A percentile compares a stretch with the other conserved stretches of the same genome.
Conservation (phyloP, 176 grass and related monocot genomes). For the Oryza officinalis region DNA sequence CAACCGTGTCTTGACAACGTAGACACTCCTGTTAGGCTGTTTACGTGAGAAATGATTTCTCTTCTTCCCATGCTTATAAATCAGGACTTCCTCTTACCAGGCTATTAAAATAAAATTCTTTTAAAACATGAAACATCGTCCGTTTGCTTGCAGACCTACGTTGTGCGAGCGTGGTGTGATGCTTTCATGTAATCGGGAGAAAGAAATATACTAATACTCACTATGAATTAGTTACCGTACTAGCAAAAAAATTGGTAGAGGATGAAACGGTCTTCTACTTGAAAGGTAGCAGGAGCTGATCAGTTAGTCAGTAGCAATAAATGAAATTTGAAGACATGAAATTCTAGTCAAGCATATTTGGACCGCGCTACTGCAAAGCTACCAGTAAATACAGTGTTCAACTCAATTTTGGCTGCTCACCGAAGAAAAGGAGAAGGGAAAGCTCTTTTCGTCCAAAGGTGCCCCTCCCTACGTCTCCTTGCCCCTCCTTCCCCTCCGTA, state of each 20-base stretch:
- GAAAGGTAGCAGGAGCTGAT: not conserved
- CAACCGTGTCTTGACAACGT: not conserved
- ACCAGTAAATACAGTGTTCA: too few relatives aligned
- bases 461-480: not conserved
- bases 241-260: not conserved
- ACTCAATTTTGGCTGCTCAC: not conserved
- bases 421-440: not conserved
- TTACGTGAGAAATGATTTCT: not conserved
- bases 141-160: not conserved
- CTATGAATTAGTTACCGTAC: too few relatives aligned
- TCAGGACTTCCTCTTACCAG: not conserved
- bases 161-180: too few relatives aligned
- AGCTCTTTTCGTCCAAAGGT: constrained; percentile 16
- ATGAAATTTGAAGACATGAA: not conserved
- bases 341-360: not conserved
- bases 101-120: not conserved
- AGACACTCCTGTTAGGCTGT: not conserved
- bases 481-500: too few relatives aligned
- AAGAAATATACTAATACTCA: too few relatives aligned
- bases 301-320: not conserved
- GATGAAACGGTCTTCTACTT: not conserved
- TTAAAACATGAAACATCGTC: not conserved
- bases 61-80: not conserved
- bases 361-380: not conserved
- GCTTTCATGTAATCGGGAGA: too few relatives aligned